phyloP scores from a whole-genome alignment of 352 stramenopile genomes.

The Phytophthora litchii region DNA sequence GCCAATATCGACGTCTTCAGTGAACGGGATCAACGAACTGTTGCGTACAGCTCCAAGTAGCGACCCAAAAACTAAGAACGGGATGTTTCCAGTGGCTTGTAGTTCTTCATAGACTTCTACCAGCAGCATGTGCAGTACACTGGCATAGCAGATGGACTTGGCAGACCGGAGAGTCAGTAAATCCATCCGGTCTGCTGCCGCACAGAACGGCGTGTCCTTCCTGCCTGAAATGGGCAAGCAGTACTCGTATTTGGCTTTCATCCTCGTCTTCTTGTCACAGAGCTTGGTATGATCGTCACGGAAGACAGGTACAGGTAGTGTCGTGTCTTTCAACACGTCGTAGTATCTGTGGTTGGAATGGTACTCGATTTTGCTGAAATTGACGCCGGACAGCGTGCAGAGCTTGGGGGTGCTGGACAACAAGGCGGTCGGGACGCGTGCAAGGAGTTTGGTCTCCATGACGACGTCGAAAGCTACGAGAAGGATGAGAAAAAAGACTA shows the following conservation, averaged over 20 bases:
- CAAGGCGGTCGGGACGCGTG: constrained; percentile 8
- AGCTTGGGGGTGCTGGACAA: constrained; percentile 2
- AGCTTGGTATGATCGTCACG: constrained; percentile 21
- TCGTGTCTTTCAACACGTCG: constrained; percentile 9
- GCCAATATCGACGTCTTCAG: constrained; percentile 54
- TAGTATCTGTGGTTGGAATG: constrained; percentile 22
- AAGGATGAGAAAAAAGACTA: constrained; percentile 10
- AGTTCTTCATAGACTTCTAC: constrained; percentile 59
- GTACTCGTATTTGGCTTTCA: constrained; percentile 25
- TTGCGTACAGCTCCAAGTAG: constrained; percentile 56
- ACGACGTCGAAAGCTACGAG: constrained; percentile 27
- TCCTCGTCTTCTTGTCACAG: constrained; percentile 21
- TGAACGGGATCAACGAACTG: constrained; percentile 53
- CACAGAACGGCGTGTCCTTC: constrained; percentile 52
- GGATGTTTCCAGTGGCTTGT: constrained; percentile 23
- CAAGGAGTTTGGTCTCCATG: constrained; percentile 29
- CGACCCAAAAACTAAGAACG: constrained; percentile 48
- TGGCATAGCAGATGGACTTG: constrained; percentile 51
- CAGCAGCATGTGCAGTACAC: constrained; percentile 58
- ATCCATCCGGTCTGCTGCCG: constrained; percentile 46
- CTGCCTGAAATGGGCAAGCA: constrained; percentile 54
- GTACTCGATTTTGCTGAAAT: constrained; percentile 20
- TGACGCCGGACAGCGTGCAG: constrained; percentile 15
- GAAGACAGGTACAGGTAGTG: constrained; percentile 29
- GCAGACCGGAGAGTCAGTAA: constrained; percentile 30